Percentiles rank a stretch among this genome's conserved stretches.
Conservation (phyloP, 2,329 filamentous ascomycete genomes). For the Niveomyces coronatus region DNA sequence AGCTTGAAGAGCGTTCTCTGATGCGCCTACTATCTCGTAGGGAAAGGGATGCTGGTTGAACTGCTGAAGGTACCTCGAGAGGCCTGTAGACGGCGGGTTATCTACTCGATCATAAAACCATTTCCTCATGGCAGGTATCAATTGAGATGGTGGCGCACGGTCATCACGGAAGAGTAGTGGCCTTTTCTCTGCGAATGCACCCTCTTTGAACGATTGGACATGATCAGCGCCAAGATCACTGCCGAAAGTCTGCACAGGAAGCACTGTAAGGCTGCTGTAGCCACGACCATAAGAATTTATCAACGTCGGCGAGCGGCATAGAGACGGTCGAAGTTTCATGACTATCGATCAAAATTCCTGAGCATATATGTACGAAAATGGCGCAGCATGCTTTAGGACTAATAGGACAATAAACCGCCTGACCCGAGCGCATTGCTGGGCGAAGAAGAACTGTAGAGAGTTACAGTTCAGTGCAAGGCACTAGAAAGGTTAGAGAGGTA, state of each 20-base stretch:
- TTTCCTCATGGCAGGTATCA: slow-evolving; percentile 3
- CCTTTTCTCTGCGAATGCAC: slow-evolving; percentile 39
- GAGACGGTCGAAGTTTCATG: not conserved
- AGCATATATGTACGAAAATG: too few species aligned
- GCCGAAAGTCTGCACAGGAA: slow-evolving; percentile 1
- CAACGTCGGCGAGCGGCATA: not conserved
- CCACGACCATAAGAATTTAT: slow-evolving; percentile 3
- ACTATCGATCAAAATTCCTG: not conserved
- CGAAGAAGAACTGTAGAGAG: too few species aligned
- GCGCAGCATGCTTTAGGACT: too few species aligned
- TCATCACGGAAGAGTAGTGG: slow-evolving; percentile 41
- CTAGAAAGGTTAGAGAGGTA: too few species aligned
- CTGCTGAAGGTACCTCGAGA: slow-evolving; percentile 18
- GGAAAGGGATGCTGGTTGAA: slow-evolving; percentile 25
- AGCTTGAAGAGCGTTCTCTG: slow-evolving; percentile 11
- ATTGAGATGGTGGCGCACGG: slow-evolving; percentile 22
- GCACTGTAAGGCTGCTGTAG: slow-evolving; percentile 3
- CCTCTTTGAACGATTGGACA: slow-evolving; percentile 38
- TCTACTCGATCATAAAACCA: slow-evolving; percentile 33
- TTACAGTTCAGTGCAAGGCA: not conserved
- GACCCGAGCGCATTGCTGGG: too few species aligned
- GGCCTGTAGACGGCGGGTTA: slow-evolving; percentile 46
- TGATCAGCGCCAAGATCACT: slow-evolving; percentile 8
- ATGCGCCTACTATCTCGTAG: slow-evolving; percentile 27
- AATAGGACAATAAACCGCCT: too few species aligned